These are phyloP conservation scores for Pichia nanzhaoensis DNA, from an alignment of 805 yeast genomes.

Conservation along the genomic window DNA sequence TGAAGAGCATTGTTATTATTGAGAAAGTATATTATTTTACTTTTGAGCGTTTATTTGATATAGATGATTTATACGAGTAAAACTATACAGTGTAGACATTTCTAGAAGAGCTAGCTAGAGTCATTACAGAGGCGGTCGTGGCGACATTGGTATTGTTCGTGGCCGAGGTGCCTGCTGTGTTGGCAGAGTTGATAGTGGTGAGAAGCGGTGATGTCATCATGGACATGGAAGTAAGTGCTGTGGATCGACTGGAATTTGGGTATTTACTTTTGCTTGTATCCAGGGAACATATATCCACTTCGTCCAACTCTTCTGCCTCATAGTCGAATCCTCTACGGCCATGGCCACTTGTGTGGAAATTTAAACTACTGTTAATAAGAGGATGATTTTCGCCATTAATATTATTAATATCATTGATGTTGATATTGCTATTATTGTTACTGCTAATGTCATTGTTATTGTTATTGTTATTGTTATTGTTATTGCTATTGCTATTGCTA, in stretches of 20 bases:
- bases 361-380: too few relatives aligned
- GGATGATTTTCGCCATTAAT: too few relatives aligned
- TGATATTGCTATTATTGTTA: too few relatives aligned
- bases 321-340: not conserved
- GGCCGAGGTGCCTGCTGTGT: not conserved
- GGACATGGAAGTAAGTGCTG: slow-evolving; percentile 12
- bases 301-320: not conserved
- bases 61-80: too few relatives aligned
- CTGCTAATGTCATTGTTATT: too few relatives aligned
- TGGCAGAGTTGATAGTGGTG: slow-evolving; percentile 3
- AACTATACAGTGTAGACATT: not conserved
- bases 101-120: slow-evolving; percentile 9
- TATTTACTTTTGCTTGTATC: slow-evolving; percentile 9
- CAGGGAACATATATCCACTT: not conserved
- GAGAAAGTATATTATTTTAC: too few relatives aligned
- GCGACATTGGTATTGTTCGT: not conserved
- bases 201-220: slow-evolving; percentile 4
- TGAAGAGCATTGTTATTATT: too few relatives aligned
- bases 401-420: too few relatives aligned
- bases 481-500: too few relatives aligned
- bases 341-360: too few relatives aligned
- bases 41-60: too few relatives aligned
- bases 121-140: slow-evolving; percentile 8
- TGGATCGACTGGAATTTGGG: slow-evolving; percentile 2
- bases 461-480: too few relatives aligned